Conservation (phyloP, 176 grass and related monocot genomes). For the Zoysia japonica region DNA sequence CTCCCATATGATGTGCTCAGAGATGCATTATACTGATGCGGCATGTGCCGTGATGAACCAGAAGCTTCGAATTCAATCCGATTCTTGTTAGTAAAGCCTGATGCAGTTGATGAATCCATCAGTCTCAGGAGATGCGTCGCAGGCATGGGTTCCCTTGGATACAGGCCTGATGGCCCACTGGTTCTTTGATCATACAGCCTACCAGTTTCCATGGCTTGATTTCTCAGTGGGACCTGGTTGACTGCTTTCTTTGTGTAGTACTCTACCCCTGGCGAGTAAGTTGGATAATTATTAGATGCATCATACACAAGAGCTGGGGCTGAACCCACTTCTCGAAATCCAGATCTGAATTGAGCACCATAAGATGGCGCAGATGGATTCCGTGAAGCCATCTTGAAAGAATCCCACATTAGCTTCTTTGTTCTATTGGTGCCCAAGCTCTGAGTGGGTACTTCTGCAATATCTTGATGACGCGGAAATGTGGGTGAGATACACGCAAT, state of each 20-base stretch:
- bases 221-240: constrained; percentile 31
- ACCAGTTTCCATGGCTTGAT: constrained; percentile 35
- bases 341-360: constrained; percentile 43
- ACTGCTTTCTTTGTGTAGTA: constrained; percentile 19
- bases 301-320: constrained; percentile 32
- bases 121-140: constrained; percentile 61
- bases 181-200: constrained; percentile 43
- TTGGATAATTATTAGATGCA: constrained; percentile 31
- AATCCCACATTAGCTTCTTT: constrained; percentile 44
- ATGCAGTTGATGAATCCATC: constrained; percentile 51
- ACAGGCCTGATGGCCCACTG: constrained; percentile 17
- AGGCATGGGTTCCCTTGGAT: constrained; percentile 56
- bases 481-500: constrained; percentile 32
- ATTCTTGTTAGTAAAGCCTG: constrained; percentile 29
- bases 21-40: constrained; percentile 42
- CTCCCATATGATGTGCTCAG: constrained; percentile 27
- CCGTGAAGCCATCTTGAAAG: constrained; percentile 32
- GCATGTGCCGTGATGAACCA: constrained; percentile 1
- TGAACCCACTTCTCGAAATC: constrained; percentile 22
- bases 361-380: constrained; percentile 18
- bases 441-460: constrained; percentile 25
- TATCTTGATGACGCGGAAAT: constrained; percentile 33
- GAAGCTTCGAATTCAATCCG: constrained; percentile 33
- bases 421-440: constrained; percentile 18
- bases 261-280: constrained; percentile 31